Evolutionary conservation across 176 grass and related monocot genomes (phyloP), one percentile per base, ranked within the genome.

Genomic region (Poa annua): DNA sequence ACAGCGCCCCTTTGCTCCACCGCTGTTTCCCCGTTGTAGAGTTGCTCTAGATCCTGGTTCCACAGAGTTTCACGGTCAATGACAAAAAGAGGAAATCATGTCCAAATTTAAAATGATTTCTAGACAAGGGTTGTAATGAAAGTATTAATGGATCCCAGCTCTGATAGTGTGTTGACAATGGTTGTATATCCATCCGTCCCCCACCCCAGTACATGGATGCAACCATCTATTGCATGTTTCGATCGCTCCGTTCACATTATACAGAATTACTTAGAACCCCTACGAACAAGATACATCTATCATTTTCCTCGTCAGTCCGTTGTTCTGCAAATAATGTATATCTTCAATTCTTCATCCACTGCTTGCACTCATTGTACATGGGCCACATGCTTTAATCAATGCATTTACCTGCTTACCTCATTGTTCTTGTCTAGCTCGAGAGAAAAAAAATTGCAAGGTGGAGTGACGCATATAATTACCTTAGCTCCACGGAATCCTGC

Each of bases 401-500:
- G 47, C 47, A 49, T 54, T 51, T 33, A 63, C 25, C 60, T 32
- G 4, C 25, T 10, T 32, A 32, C 24, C 1, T 63, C 25, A 63
- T 63, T 63, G 60, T 63, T 63, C 25, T 63, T 63, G 12, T 63
- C 25, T 63, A 63, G 60, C 13, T 63, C 26, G 11, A 29, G 11
- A 61, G 14, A n/a, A n/a, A n/a, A n/a, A n/a, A n/a, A 61, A 61
- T 3, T 38, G 36, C 36, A 38, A 38, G 6, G 36, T 38, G 36
- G 6, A 38, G 36, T 38, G 36, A 7, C 38, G 7, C n/a, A 44
- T 44, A 44, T 44, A 44, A 9, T 4, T 66, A 66, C 66, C 66
- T 70, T 70, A 10, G 66, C n/a, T 22, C 38, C 9, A 70, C 66
- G 38, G 66, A 70, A 70, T 42, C 66, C 66, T 70, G 66, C 66